Evolutionary conservation across 2,329 filamentous ascomycete genomes (phyloP).

Genomic region (Herpotrichia juniperi): DNA sequence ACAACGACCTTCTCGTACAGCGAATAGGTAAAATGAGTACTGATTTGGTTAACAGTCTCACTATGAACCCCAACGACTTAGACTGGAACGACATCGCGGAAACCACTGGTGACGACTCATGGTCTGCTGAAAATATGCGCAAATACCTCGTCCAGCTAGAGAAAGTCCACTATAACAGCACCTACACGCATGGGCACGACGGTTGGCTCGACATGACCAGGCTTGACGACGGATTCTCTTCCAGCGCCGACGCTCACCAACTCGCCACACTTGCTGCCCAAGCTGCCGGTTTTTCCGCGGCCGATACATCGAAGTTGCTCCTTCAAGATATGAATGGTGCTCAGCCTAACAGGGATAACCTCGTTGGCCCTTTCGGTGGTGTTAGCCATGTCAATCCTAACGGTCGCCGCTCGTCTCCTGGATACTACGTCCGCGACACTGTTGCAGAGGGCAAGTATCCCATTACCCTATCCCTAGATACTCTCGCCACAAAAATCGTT

Average conservation of each 20-base stretch:
- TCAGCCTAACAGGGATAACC: constrained; percentile 21
- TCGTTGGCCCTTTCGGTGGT: constrained; percentile 29
- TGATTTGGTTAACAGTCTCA: constrained; percentile 45
- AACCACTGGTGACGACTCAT: constrained; percentile 64
- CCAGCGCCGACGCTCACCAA: constrained; percentile 21
- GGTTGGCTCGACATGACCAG: constrained; percentile 35
- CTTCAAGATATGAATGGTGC: constrained; percentile 26
- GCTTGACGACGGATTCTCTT: constrained; percentile 26
- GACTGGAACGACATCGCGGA: constrained; percentile 65
- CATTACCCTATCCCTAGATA: constrained; percentile 41
- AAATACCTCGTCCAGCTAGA: constrained; percentile 54
- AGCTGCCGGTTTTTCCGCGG: constrained; percentile 17
- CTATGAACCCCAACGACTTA: constrained; percentile 61
- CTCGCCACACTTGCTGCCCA: constrained; percentile 19
- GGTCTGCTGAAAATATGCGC: constrained; percentile 64
- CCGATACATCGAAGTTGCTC: constrained; percentile 18
- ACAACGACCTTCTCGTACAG: not conserved
- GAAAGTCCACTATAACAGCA: constrained; percentile 31
- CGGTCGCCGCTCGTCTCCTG: constrained; percentile 29
- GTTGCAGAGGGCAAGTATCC: constrained; percentile 48
- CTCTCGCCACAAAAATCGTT: constrained; percentile 50
- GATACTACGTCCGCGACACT: constrained; percentile 55
- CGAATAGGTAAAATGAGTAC: not conserved
- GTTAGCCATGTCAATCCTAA: constrained; percentile 32
- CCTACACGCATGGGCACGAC: constrained; percentile 24